A percentile compares a stretch with the other conserved stretches of the same genome.
These are phyloP conservation scores for Incumbomyces lentus DNA, from an alignment of 2,329 filamentous ascomycete species.

Conservation along the genomic window DNA sequence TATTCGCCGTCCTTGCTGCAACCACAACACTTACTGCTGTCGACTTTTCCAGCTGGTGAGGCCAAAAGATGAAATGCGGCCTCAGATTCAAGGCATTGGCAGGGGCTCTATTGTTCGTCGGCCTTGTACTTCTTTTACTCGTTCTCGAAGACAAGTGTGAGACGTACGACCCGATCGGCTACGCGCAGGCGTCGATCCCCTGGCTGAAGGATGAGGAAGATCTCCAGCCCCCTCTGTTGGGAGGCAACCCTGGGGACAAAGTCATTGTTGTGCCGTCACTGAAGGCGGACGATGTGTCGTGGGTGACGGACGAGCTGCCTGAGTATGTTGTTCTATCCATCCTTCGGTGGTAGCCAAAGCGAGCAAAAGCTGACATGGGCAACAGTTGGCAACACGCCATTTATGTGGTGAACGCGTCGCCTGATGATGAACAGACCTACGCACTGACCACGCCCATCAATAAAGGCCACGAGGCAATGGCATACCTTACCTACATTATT, in stretches of 20 bases:
- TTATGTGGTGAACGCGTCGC: slow-evolving; percentile 22
- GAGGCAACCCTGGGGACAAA: slow-evolving; percentile 23
- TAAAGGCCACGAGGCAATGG: slow-evolving; percentile 38
- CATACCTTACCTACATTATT: slow-evolving; percentile 38
- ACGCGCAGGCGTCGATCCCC: slow-evolving; percentile 4
- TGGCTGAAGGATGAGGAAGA: slow-evolving; percentile 4
- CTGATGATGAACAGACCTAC: slow-evolving; percentile 1
- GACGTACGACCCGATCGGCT: slow-evolving; percentile 3
- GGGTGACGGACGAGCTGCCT: slow-evolving; percentile 36
- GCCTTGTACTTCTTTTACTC: background rate
- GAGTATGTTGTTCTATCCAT: slow-evolving; percentile 27
- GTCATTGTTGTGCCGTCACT: slow-evolving; percentile 37
- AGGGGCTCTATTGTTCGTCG: background rate
- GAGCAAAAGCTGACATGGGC: background rate
- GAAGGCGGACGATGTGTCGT: slow-evolving; percentile 34
- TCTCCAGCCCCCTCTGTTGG: background rate
- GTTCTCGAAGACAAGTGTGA: slow-evolving; percentile 7
- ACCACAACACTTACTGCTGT: background rate
- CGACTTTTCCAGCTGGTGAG: background rate
- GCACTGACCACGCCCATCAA: slow-evolving; percentile 32
- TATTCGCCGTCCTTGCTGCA: background rate
- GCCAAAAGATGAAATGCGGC: slow-evolving; percentile 6
- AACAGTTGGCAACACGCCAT: slow-evolving; percentile 40
- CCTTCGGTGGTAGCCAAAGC: no score
- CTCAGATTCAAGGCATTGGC: slow-evolving; percentile 2